Percentiles rank a stretch among this genome's conserved stretches.
These are phyloP conservation scores for Immersiporthe knoxdaviesiana DNA, from an alignment of 2,329 filamentous ascomycete species.

Conservation along the genomic window DNA sequence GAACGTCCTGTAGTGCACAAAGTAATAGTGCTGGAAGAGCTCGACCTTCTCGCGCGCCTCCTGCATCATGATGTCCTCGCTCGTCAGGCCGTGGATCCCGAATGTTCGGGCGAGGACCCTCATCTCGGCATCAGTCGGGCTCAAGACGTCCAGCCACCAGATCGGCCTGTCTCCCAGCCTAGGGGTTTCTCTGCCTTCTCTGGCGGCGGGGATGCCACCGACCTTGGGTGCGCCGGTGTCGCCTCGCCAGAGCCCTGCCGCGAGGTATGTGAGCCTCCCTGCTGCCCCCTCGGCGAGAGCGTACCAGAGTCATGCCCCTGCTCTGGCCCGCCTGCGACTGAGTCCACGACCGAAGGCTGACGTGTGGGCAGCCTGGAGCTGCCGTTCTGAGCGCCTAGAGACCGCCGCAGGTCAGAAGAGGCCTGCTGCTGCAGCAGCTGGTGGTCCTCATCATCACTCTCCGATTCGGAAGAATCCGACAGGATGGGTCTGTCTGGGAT, in stretches of 20 bases:
- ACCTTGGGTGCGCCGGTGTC: conserved; percentile 52
- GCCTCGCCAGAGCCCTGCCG: conserved; percentile 49
- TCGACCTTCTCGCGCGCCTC: conserved; percentile 98
- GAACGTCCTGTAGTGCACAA: conserved; percentile 97
- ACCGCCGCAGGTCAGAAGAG: conserved; percentile 23
- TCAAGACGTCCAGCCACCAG: conserved; percentile 95
- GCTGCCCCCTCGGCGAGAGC: conserved; percentile 34
- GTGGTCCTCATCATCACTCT: conserved; percentile 64
- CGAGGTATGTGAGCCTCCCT: conserved; percentile 34
- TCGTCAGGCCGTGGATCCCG: conserved; percentile 91
- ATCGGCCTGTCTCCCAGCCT: conserved; percentile 81
- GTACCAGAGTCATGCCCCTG: conserved; percentile 32
- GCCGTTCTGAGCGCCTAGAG: conserved; percentile 32
- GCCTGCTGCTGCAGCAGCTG: conserved; percentile 25
- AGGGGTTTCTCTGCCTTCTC: conserved; percentile 38
- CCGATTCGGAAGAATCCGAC: conserved; percentile 69
- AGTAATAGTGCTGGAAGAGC: conserved; percentile 96
- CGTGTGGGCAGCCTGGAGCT: conserved; percentile 25
- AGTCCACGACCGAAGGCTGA: conserved; percentile 36
- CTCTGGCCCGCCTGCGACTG: conserved; percentile 30
- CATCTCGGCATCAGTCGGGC: conserved; percentile 94
- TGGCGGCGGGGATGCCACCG: conserved; percentile 37
- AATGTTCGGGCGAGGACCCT: conserved; percentile 90
- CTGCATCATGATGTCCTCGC: conserved; percentile 96
- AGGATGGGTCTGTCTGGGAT: conserved; percentile 81